These are phyloP conservation scores for Cicer judaicum DNA, from an alignment of 306 rosid genomes.

Conservation along the genomic window DNA sequence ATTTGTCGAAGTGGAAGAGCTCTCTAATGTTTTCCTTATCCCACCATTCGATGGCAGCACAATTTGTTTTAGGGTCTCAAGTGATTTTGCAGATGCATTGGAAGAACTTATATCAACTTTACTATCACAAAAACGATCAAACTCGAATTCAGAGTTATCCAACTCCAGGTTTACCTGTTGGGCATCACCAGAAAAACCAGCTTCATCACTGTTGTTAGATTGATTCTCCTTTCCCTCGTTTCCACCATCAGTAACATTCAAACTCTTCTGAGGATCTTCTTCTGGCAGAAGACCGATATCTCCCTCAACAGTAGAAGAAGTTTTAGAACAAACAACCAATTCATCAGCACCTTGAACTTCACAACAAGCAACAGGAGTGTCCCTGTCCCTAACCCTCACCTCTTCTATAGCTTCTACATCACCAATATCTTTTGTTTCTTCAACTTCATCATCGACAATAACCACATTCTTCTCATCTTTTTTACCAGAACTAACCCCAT, in stretches of 20 bases:
- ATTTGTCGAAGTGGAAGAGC: slow-evolving; percentile 47
- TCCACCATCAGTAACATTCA: slow-evolving; percentile 34
- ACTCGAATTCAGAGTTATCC: slow-evolving; percentile 47
- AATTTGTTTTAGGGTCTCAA: slow-evolving; percentile 49
- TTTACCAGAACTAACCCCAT: slow-evolving; percentile 31
- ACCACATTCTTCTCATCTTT: slow-evolving; percentile 35
- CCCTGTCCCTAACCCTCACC: slow-evolving; percentile 49
- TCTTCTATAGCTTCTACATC: slow-evolving; percentile 45
- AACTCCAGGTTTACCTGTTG: slow-evolving; percentile 43
- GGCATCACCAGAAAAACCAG: slow-evolving; percentile 37
- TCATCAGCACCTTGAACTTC: slow-evolving; percentile 55
- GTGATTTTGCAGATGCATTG: slow-evolving; percentile 43
- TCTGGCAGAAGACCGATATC: slow-evolving; percentile 46
- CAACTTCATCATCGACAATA: slow-evolving; percentile 39
- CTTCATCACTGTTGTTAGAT: slow-evolving; percentile 36
- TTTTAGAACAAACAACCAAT: slow-evolving; percentile 36
- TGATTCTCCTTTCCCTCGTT: slow-evolving; percentile 38
- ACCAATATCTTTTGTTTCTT: slow-evolving; percentile 42
- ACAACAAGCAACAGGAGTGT: slow-evolving; percentile 51
- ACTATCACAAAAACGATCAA: slow-evolving; percentile 43
- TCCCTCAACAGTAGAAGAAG: slow-evolving; percentile 38
- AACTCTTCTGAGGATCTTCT: slow-evolving; percentile 43
- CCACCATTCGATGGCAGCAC: slow-evolving; percentile 39
- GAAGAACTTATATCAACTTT: slow-evolving; percentile 44
- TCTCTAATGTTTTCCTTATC: slow-evolving; percentile 48